phyloP scores from a whole-genome alignment of 345 rosid genomes.

The Toxicodendron radicans region DNA sequence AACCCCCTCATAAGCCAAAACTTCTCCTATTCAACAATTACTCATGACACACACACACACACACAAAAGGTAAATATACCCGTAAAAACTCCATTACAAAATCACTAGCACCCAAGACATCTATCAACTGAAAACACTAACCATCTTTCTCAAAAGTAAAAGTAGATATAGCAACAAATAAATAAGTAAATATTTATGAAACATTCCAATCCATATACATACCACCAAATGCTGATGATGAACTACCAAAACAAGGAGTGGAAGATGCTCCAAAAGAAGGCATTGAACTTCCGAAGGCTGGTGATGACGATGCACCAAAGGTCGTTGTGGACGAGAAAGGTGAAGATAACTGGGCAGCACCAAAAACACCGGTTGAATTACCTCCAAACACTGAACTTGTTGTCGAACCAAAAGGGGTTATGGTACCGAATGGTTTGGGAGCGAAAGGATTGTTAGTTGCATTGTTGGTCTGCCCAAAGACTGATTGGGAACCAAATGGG shows the following conservation, averaged over 20 bases:
- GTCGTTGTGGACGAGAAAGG: constrained; percentile 62
- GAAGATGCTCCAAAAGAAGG: constrained; percentile 72
- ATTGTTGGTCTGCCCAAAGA: constrained; percentile 70
- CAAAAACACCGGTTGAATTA: constrained; percentile 87
- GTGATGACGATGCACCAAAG: constrained; percentile 78
- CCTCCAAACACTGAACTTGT: constrained; percentile 81
- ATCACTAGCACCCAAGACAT: no score
- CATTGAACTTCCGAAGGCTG: constrained; percentile 65
- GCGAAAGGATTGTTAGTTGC: constrained; percentile 64
- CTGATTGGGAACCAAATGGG: constrained; percentile 71
- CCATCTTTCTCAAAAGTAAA: no score
- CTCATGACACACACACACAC: no score
- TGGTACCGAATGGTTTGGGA: constrained; percentile 64
- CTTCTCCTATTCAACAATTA: no score
- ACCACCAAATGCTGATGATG: constrained; percentile 77
- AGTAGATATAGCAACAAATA: background rate
- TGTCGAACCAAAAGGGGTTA: constrained; percentile 71
- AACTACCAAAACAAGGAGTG: constrained; percentile 65
- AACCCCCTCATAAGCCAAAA: no score
- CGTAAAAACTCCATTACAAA: no score
- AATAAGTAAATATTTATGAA: background rate
- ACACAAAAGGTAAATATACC: no score
- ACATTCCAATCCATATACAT: background rate
- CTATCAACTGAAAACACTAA: no score
- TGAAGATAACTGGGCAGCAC: constrained; percentile 61